Conservation (phyloP, 2,329 filamentous ascomycete species). For the Colletotrichum eleusines region DNA sequence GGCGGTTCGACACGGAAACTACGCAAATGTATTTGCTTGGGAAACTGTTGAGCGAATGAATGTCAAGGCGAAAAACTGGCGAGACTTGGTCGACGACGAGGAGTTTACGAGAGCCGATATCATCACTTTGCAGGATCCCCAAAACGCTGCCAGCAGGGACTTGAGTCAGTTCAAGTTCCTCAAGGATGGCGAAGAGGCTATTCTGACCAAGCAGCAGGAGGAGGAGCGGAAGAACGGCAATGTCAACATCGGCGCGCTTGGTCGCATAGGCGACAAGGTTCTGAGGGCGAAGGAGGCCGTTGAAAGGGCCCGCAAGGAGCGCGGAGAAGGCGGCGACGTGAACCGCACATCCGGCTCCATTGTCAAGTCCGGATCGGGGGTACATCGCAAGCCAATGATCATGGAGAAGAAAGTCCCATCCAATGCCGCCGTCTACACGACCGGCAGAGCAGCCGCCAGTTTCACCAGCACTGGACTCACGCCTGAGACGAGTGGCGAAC, state of each 20-base stretch:
- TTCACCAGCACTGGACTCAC: slow-evolving; percentile 96
- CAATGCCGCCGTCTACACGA: slow-evolving; percentile 92
- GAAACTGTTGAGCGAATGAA: slow-evolving; percentile 97
- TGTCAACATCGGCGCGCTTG: slow-evolving; percentile 85
- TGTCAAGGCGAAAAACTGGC: slow-evolving; percentile 97
- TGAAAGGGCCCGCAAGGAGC: slow-evolving; percentile 85
- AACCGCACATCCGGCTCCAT: slow-evolving; percentile 64
- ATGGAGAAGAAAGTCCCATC: slow-evolving; percentile 74
- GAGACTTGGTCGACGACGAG: slow-evolving; percentile 86
- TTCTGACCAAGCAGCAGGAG: slow-evolving; percentile 77
- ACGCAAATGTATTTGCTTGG: slow-evolving; percentile 96
- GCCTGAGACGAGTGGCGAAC: slow-evolving; percentile 88
- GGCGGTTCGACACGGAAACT: slow-evolving; percentile 81
- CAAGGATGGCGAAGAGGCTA: slow-evolving; percentile 80
- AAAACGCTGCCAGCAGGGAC: slow-evolving; percentile 86
- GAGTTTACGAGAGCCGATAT: slow-evolving; percentile 92
- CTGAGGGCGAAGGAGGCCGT: slow-evolving; percentile 92
- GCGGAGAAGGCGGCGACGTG: slow-evolving; percentile 70
- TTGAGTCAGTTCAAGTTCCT: slow-evolving; percentile 90
- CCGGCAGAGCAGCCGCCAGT: slow-evolving; percentile 89
- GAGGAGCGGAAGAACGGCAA: slow-evolving; percentile 73
- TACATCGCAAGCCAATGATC: slow-evolving; percentile 59
- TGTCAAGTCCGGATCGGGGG: slow-evolving; percentile 50
- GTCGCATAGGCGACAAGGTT: slow-evolving; percentile 84
- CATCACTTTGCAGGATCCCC: slow-evolving; percentile 95